Evolutionary conservation across 805 yeast species (phyloP), one percentile per base, ranked within the genome.

Genomic region (Nakazawaea ambrosiae): DNA sequence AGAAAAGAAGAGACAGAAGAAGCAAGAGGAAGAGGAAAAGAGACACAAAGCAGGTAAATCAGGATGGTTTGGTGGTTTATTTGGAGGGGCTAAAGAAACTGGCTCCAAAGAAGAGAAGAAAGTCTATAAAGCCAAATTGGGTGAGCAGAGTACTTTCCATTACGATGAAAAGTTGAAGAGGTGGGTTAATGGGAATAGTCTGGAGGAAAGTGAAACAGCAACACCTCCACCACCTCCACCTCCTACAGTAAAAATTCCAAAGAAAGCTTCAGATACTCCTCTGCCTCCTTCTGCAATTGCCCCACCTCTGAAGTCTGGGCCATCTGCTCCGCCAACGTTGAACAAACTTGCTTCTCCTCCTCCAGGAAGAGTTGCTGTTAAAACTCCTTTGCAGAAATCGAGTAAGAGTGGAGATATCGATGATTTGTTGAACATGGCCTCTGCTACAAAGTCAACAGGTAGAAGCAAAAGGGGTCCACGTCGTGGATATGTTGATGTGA

Each of bases 161-260:
- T 92, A 77, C 55, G 96, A 89, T 60, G 90, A 85, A 49, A 76
- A 82, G 42, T 70, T 82, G 52, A 79, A 81, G 54, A 73, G 96
- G 50, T 92, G 97, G 96, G 75, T 92, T 36, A 80, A 86, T 52
- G 75, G 73, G 39, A 73, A 76, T 44, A 76, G 74, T 4, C 73
- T 79, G 19, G 92, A 75, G 52, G 89, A 81, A 34, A 78, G 78
- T 49, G 59, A 68, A 36, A 65, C 63, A 33, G 59, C 66, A 5
- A 58, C 74, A 1, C 69, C 75, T 3, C 77, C 81, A 2, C 81
- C 90, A 3, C 90, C 96, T 4, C 92, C 94, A 4, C 75, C 80
- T 1, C 78, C 79, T 19, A 56, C 50, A 47, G 69, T 70, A 50
- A 63, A 54, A 45, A 57, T 57, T 37, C 46, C 47, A 15, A 41